These are phyloP conservation scores for Leccinellum rugosiceps DNA, from an alignment of 768 basidiomycete species.

Conservation along the genomic window DNA sequence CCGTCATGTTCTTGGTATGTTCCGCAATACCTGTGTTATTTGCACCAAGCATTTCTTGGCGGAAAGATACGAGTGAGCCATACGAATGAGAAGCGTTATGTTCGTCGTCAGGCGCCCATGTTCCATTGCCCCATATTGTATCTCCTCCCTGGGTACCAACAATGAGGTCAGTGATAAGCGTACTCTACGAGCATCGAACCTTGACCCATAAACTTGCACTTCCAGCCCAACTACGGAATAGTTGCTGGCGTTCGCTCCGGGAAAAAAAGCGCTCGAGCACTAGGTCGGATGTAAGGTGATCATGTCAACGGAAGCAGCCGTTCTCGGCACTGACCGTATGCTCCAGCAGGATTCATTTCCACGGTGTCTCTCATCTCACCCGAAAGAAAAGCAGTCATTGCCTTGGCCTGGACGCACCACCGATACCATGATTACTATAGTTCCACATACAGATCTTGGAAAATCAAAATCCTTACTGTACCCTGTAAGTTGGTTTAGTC, in stretches of 20 bases:
- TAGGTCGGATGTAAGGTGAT: conserved; percentile 23
- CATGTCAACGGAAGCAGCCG: not conserved
- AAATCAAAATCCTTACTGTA: conserved; percentile 50
- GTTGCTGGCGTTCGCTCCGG: conserved; percentile 76
- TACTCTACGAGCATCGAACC: conserved; percentile 36
- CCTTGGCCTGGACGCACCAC: conserved; percentile 67
- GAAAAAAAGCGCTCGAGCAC: conserved; percentile 90
- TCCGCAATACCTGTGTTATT: conserved; percentile 11
- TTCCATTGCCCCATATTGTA: conserved; percentile 75
- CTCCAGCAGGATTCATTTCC: conserved; percentile 76
- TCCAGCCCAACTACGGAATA: conserved; percentile 95
- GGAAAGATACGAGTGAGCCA: conserved; percentile 83
- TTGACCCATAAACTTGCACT: conserved; percentile 94
- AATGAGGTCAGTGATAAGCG: not conserved
- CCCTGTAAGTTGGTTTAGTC: conserved; percentile 43
- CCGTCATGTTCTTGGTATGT: conserved; percentile 64
- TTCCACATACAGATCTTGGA: not conserved
- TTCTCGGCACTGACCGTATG: conserved; percentile 50
- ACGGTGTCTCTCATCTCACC: conserved; percentile 97
- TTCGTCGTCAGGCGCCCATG: conserved; percentile 79
- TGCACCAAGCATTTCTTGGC: conserved; percentile 28
- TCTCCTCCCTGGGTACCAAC: conserved; percentile 61
- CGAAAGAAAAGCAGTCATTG: conserved; percentile 91
- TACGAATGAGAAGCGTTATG: conserved; percentile 55
- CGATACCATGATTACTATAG: not conserved